Base-by-base conservation (phyloP, 805 yeast species). In the Wickerhamiella lipophila region DNA sequence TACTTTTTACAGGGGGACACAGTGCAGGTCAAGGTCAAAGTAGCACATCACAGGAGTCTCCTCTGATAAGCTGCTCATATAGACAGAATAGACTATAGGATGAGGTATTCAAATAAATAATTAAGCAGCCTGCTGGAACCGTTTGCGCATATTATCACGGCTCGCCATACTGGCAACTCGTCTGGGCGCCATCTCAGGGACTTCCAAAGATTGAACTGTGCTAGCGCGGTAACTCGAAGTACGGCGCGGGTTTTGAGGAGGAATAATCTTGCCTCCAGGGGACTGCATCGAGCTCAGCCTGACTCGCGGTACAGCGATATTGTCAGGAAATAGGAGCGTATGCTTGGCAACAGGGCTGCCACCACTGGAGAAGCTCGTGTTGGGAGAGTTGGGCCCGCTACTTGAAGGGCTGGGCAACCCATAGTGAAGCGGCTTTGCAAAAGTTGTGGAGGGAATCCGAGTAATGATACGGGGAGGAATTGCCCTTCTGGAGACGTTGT, bases 81-180 rank as follows among this genome's bases (percentile, higher is more conserved):
- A n/a, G n/a, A n/a, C n/a, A n/a, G n/a, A n/a, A n/a, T n/a, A n/a
- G n/a, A n/a, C n/a, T n/a, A n/a, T n/a, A n/a, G 7, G 8, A 23
- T 8, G 26, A 19, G 38, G 18, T 11, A 32, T 32, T 9, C 6
- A n/a, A 32, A 32, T 32, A 32, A 32, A 32, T 32, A 32, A 15
- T 16, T 32, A 32, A 6, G 38, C 38, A 32, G 30, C 30, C 26
- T 43, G 39, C 22, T 30, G 39, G 16, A 32, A 44, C 30, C 35
- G 47, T 22, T 36, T 36, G 11, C 47, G 39, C 47, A 44, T 22
- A 25, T 44, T 44, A 11, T 44, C 47, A 9, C 41, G 18, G 41
- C 41, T 34, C 18, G 47, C 47, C 47, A 44, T 44, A 15, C 40
- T 32, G 34, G 47, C 47, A 5, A 44, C 47, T 6, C 47, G 47